Percentiles rank a stretch among this genome's conserved stretches.
Conservation (phyloP, 2,329 filamentous ascomycete genomes). For the Chaetomium globosum region DNA sequence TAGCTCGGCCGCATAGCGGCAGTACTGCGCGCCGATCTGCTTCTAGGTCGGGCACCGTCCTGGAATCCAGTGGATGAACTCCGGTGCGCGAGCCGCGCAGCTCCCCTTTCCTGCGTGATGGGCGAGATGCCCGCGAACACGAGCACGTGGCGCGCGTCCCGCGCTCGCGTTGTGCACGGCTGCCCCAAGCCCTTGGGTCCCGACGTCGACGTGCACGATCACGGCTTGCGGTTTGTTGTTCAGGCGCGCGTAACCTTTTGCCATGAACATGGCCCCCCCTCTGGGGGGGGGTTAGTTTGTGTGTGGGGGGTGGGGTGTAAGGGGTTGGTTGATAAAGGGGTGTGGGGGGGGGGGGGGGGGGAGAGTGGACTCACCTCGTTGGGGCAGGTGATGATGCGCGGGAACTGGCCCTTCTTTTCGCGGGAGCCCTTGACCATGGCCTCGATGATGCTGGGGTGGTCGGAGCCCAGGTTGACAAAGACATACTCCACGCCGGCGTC, state of each 20-base stretch:
- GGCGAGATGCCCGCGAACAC: conserved; percentile 51
- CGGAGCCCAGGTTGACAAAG: conserved; percentile 62
- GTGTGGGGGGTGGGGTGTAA: neutral
- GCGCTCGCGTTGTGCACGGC: conserved; percentile 72
- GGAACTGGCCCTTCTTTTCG: conserved; percentile 63
- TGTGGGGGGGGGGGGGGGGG: neutral
- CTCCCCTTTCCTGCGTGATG: conserved; percentile 48
- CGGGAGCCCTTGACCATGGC: conserved; percentile 73
- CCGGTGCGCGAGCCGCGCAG: conserved; percentile 46
- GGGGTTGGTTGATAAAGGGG: neutral
- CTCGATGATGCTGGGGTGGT: conserved; percentile 72
- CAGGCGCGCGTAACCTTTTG: conserved; percentile 70
- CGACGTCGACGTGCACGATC: conserved; percentile 73
- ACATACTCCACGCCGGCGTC: conserved; percentile 65
- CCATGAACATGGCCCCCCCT: conserved; percentile 79
- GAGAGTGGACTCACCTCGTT: conserved; percentile 60
- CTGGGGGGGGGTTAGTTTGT: conserved; percentile 41
- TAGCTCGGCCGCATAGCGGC: conserved; percentile 79
- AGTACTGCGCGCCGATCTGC: conserved; percentile 75
- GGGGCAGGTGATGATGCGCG: conserved; percentile 70
- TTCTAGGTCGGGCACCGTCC: conserved; percentile 49
- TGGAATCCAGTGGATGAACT: conserved; percentile 52
- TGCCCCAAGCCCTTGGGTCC: conserved; percentile 71
- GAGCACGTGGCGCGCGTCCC: conserved; percentile 65
- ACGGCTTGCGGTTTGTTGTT: conserved; percentile 70